phyloP scores from a whole-genome alignment of 108 stramenopile genomes.

The Schizochytrium sp. region DNA sequence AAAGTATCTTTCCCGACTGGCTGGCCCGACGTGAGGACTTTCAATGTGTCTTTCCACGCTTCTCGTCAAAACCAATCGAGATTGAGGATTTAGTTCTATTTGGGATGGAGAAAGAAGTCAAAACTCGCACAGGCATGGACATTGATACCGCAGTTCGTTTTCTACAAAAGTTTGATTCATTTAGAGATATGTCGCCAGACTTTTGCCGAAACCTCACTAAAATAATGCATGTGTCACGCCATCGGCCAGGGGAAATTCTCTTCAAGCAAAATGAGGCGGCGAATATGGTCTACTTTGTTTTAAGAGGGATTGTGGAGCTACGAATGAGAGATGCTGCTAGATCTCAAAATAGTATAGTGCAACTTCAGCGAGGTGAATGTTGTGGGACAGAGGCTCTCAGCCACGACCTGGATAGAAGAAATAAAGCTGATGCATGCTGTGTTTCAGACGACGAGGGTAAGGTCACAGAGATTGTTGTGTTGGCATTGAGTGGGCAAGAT shows the following conservation, averaged over 20 bases:
- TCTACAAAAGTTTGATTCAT: neutral
- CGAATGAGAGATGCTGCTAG: neutral
- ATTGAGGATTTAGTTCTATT: neutral
- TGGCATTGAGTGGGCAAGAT: conserved; percentile 33
- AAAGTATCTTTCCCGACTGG: conserved; percentile 31
- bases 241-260: neutral
- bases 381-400: conserved; percentile 31
- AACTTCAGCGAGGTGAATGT: conserved; percentile 30
- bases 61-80: neutral
- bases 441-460: neutral
- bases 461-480: neutral
- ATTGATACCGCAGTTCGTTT: conserved; percentile 43
- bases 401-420: neutral
- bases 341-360: neutral
- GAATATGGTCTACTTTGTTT: conserved; percentile 8
- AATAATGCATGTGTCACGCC: neutral
- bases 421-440: neutral
- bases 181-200: conserved; percentile 4
- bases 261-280: conserved; percentile 12
- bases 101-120: conserved; percentile 54
- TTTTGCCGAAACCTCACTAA: conserved; percentile 20
- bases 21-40: conserved; percentile 22
- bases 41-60: conserved; percentile 44
- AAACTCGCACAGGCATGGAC: conserved; percentile 40
- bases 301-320: neutral